Evolutionary conservation across 1,284 basidiomycete genomes (phyloP).

Genomic region (Boletus smithii): DNA sequence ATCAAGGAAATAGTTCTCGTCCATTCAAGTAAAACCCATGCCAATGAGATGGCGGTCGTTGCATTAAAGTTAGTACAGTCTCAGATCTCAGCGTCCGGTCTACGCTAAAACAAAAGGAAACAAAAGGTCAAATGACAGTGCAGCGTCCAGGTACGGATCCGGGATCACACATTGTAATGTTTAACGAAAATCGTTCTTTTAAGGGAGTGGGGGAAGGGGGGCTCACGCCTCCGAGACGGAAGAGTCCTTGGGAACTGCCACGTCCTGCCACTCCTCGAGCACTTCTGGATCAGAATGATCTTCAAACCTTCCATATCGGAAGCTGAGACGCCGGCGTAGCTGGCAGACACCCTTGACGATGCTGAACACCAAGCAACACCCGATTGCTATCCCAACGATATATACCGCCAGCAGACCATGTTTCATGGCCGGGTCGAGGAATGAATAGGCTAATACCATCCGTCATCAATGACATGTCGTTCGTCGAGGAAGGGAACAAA

Average conservation of each 20-base stretch:
- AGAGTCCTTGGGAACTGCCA: constrained; percentile 16
- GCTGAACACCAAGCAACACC: constrained; percentile 45
- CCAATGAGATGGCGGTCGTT: no score
- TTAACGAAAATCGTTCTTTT: neutral
- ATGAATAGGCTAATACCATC: constrained; percentile 40
- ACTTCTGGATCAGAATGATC: constrained; percentile 9
- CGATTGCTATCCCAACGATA: constrained; percentile 52
- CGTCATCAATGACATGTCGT: constrained; percentile 2
- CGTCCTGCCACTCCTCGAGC: constrained; percentile 29
- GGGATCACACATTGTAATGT: no score
- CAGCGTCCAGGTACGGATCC: neutral
- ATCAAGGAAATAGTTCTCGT: no score
- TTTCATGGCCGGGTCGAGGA: constrained; percentile 42
- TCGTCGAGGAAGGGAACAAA: constrained; percentile 10
- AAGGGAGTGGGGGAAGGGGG: neutral
- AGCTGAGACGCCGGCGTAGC: constrained; percentile 30
- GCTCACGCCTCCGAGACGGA: constrained; percentile 8
- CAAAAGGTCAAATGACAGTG: neutral
- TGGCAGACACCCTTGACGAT: constrained; percentile 38
- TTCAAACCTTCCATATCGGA: constrained; percentile 10
- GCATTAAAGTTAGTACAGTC: no score
- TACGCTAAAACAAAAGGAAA: neutral
- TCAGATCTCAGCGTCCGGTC: no score
- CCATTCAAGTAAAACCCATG: no score
- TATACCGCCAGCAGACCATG: constrained; percentile 43